Evolutionary conservation across 2,329 filamentous ascomycete genomes (phyloP), one percentile per base, ranked within the genome.

Genomic region (Penicillium sp.): DNA sequence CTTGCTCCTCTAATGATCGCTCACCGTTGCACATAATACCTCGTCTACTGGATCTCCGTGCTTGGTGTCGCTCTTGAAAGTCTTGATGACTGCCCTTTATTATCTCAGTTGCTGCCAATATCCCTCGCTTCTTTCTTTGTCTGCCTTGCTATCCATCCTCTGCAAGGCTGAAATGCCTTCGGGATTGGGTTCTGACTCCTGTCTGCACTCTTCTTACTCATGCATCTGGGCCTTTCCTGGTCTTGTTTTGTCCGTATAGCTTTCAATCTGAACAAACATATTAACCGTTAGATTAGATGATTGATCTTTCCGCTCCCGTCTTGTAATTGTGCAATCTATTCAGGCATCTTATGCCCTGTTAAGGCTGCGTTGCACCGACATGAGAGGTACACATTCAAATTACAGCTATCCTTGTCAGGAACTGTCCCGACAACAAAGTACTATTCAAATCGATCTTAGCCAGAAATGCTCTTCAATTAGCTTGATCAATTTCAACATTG

Each of bases 11-110:
- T 52, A 59, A 52, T 54, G 37, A 40, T 47, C 50, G 50, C 50
- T 54, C 44, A 47, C 59, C 50, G 56, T 59, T 66, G 67, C 65
- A 67, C 64, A 68, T 68, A 68, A 67, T 67, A 63, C 55, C 58
- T 59, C 58, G 37, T 18, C 46, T 54, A 41, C 59, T 62, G 55
- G 60, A 60, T 22, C 58, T 54, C 44, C 41, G 52, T 58, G 43
- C 50, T 54, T 47, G 56, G 50, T 54, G 31, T 54, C 27, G 47
- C 33, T 39, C 55, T 52, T 14, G 37, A 40, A 57, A 54, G 57
- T 57, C 63, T 66, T 66, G 63, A 67, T 63, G 60, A 52, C 19
- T 31, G 51, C 50, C 50, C 50, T 31, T 33, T 33, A 37, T 39
- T 49, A 47, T 31, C 35, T 22, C 24, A 46, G 24, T 59, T 40